Percentiles rank a stretch among this genome's conserved stretches.
Evolutionary conservation across 208 protist species (phyloP).

Genomic region (Wallacemonas collosoma): DNA sequence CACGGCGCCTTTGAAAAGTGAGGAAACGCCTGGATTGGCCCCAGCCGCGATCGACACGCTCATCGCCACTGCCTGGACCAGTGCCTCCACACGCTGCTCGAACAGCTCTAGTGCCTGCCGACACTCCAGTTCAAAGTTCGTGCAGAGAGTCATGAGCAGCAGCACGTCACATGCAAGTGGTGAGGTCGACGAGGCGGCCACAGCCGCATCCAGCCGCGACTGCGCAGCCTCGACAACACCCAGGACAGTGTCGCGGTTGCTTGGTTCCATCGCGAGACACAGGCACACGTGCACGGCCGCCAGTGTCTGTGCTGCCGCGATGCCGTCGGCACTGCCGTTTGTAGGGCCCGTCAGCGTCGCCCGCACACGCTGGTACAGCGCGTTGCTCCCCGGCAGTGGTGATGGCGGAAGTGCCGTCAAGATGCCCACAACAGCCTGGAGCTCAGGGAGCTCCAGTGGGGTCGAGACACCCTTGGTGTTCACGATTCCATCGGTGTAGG

Average conservation of each 20-base stretch:
- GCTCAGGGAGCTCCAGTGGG: constrained; percentile 11
- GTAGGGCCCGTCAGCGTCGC: background rate
- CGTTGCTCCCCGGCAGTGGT: constrained; percentile 2
- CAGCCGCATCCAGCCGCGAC: background rate
- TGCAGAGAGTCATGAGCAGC: constrained; percentile 6
- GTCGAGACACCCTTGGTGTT: background rate
- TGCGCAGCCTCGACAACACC: constrained; percentile 13
- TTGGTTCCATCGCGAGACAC: constrained; percentile 4
- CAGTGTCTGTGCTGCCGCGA: background rate
- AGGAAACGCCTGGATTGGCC: background rate
- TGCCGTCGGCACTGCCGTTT: background rate
- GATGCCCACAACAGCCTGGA: constrained; percentile 1
- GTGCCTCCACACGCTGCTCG: background rate
- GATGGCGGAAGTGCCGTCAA: constrained; percentile 9
- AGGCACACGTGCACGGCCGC: constrained; percentile 13
- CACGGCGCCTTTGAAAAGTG: constrained; percentile 9
- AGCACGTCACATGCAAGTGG: constrained; percentile 10
- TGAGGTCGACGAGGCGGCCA: constrained; percentile 9
- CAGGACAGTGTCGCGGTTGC: constrained; percentile 6
- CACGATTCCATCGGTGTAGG: constrained; percentile 11
- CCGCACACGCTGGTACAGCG: constrained; percentile 5
- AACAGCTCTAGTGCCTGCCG: constrained; percentile 18
- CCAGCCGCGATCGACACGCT: background rate
- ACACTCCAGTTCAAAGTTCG: constrained; percentile 14
- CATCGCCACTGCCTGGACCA: constrained; percentile 12